Base-by-base conservation (phyloP, 106 monocot genomes). In the Dendrobium nobile region DNA sequence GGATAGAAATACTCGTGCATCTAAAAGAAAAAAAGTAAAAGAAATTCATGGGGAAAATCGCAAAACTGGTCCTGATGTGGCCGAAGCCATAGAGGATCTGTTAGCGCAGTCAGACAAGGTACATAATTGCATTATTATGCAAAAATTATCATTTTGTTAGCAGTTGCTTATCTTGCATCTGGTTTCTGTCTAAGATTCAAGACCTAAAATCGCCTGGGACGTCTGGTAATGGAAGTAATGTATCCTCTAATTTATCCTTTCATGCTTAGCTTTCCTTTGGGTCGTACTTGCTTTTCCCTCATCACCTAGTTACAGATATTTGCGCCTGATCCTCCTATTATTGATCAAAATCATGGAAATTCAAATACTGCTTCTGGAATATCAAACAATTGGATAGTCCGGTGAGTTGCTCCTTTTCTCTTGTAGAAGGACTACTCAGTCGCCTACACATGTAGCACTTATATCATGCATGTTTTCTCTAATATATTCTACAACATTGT, bases 21-120 rank as follows among this genome's bases (percentile, higher is more conserved):
- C 81, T 19, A 78, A 77, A 78, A 88, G 86, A 81, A 80, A 64
- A 20, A 86, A 79, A 84, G 58, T 28, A 75, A n/a, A 68, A 7
- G 83, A 85, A 81, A 83, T 79, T 78, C 40, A 28, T 22, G 48
- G 40, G 56, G 55, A 67, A 75, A 68, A 68, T 78, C 67, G 87
- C 44, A 82, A 79, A 80, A 51, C 75, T 83, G 87, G 87, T 82
- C 79, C 95, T 91, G 95, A 93, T 84, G 93, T 99, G 26, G 95
- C 92, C 82, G 88, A 88, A 78, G 95, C 87, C 11, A 99, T 99
- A 77, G 99, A 99, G 75, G 92, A 92, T 79, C 79, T 98, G 42
- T 79, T 98, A 84, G 91, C 91, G 33, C 91, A 93, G 75, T 95
- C 99, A 81, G 84, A 88, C 85, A 91, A 86, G 93, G 99, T 95